These are phyloP conservation scores for Phylloboletellus chloephorus DNA, from an alignment of 1,284 basidiomycete genomes.

Conservation along the genomic window DNA sequence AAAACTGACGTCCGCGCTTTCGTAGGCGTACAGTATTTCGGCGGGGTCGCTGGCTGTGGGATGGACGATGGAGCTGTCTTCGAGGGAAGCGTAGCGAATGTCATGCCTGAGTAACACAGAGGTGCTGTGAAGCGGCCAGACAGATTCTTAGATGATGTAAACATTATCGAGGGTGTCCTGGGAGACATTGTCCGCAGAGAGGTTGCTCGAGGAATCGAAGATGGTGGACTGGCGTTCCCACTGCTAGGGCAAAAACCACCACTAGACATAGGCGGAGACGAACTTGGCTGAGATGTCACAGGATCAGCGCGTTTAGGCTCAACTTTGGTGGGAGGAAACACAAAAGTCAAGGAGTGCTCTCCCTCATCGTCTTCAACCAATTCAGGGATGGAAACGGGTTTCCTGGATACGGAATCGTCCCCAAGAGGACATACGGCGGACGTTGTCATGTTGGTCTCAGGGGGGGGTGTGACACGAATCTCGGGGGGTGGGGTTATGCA, in stretches of 20 bases:
- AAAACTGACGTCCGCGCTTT: slow-evolving; percentile 16
- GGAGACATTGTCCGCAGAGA: slow-evolving; percentile 33
- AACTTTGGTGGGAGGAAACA: slow-evolving; percentile 16
- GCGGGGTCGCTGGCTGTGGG: slow-evolving; percentile 44
- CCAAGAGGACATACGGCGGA: slow-evolving; percentile 11
- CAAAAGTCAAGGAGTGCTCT: slow-evolving; percentile 22
- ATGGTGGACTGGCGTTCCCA: slow-evolving; percentile 35
- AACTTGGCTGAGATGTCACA: slow-evolving; percentile 21
- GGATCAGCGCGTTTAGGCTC: slow-evolving; percentile 10
- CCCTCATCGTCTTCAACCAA: slow-evolving; percentile 32
- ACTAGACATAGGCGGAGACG: slow-evolving; percentile 11
- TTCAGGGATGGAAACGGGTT: slow-evolving; percentile 17
- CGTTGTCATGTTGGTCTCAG: slow-evolving; percentile 11
- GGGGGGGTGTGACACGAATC: slow-evolving; percentile 21
- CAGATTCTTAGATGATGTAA: slow-evolving; percentile 22
- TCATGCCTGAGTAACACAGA: slow-evolving; percentile 19
- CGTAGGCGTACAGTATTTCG: slow-evolving; percentile 24
- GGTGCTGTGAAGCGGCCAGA: slow-evolving; percentile 21
- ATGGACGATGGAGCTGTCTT: slow-evolving; percentile 52
- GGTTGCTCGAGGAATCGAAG: slow-evolving; percentile 48
- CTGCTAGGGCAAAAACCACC: slow-evolving; percentile 9
- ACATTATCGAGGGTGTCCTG: slow-evolving; percentile 23
- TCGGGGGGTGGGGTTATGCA: slow-evolving; percentile 35
- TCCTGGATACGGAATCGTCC: slow-evolving; percentile 4
- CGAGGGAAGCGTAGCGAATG: slow-evolving; percentile 41